phyloP scores from a whole-genome alignment of 1,284 basidiomycete genomes.

The Malassezia yamatoensis region DNA sequence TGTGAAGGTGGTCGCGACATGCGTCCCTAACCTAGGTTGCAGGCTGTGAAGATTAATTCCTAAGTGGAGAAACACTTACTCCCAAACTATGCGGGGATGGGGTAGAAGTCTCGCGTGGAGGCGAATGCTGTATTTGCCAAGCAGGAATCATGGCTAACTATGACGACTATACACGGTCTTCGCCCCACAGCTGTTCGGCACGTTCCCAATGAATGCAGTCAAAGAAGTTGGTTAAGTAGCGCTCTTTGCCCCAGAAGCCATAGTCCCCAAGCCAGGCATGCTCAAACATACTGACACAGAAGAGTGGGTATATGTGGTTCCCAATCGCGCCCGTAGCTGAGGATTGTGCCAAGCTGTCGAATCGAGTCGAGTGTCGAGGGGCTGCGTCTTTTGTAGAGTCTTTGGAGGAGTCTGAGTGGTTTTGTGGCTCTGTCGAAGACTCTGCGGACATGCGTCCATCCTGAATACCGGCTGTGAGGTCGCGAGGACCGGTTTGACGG shows the following conservation, averaged over 20 bases:
- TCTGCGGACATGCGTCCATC: slow-evolving; percentile 22
- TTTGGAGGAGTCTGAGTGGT: background rate
- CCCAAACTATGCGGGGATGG: too few species aligned
- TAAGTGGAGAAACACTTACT: background rate
- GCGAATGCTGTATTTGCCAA: too few species aligned
- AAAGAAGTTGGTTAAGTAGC: slow-evolving; percentile 84
- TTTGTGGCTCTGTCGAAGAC: slow-evolving; percentile 5
- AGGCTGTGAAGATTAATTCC: background rate
- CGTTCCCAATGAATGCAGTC: slow-evolving; percentile 69
- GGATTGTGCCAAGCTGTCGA: slow-evolving; percentile 11
- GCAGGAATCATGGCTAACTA: too few species aligned
- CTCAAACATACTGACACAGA: slow-evolving; percentile 77
- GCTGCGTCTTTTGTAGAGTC: background rate
- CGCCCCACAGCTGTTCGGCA: slow-evolving; percentile 26
- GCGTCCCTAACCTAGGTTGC: background rate
- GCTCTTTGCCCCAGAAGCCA: slow-evolving; percentile 86
- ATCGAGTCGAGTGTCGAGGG: slow-evolving; percentile 6
- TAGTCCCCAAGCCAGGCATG: slow-evolving; percentile 82
- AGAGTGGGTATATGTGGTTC: slow-evolving; percentile 62
- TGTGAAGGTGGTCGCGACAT: background rate
- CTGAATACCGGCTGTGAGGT: slow-evolving; percentile 28
- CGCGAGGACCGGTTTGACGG: slow-evolving; percentile 27
- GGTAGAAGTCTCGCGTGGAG: too few species aligned
- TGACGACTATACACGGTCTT: slow-evolving; percentile 1
- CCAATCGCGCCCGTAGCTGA: slow-evolving; percentile 49